phyloP scores from a whole-genome alignment of 345 rosid species.

The Corchorus olitorius region DNA sequence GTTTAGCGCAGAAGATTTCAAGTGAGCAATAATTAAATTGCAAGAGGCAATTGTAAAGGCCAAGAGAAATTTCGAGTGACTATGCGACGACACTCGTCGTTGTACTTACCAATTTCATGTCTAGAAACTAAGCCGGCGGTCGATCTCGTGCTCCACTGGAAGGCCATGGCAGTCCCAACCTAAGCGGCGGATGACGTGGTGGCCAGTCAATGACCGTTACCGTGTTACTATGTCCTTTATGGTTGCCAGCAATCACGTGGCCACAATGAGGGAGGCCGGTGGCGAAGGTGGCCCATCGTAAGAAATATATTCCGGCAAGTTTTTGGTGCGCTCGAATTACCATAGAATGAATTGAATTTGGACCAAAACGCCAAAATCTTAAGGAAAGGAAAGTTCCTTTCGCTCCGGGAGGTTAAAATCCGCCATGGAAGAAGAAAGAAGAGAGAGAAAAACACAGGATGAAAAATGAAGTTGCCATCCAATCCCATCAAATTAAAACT shows the following conservation, averaged over 20 bases:
- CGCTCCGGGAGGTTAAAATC: no score
- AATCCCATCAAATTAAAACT: no score
- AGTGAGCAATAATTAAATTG: neutral
- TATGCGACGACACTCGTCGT: constrained; percentile 85
- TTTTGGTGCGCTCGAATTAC: constrained; percentile 57
- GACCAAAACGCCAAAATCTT: no score
- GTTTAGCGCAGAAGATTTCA: neutral
- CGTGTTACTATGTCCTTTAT: constrained; percentile 94
- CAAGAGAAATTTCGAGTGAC: constrained; percentile 73
- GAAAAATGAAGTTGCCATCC: no score
- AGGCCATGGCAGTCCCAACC: constrained; percentile 99
- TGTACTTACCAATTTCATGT: constrained; percentile 88
- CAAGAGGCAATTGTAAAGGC: neutral
- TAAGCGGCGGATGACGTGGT: constrained; percentile 91
- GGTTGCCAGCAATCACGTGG: constrained; percentile 91
- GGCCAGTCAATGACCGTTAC: constrained; percentile 83
- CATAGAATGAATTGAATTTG: constrained; percentile 74
- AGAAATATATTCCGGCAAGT: constrained; percentile 77
- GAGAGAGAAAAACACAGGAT: no score
- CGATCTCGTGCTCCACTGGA: constrained; percentile 94
- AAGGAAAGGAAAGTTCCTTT: no score
- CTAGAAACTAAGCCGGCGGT: constrained; percentile 53
- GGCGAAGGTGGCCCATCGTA: constrained; percentile 98
- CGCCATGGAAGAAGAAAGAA: no score
- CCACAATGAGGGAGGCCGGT: constrained; percentile 99